Evolutionary conservation across 2,329 filamentous ascomycete genomes (phyloP).

Genomic region (Xylariaceae sp.): DNA sequence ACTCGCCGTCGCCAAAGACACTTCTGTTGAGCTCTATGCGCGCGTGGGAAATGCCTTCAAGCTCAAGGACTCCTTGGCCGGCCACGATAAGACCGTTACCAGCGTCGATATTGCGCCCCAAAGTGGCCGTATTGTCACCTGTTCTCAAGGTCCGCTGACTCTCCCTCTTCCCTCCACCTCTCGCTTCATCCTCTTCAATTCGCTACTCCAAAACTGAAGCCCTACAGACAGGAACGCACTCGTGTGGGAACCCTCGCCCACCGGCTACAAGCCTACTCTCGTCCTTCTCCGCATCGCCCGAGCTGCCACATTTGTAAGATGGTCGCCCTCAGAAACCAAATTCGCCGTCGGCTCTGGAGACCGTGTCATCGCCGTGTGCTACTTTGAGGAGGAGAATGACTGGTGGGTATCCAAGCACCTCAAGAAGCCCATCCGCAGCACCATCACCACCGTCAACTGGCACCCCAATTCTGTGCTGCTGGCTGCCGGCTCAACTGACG

Average conservation of each 20-base stretch:
- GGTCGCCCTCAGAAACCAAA: constrained; percentile 95
- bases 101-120: constrained; percentile 91
- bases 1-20: constrained; percentile 87
- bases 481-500: constrained; percentile 93
- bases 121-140: constrained; percentile 92
- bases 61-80: constrained; percentile 87
- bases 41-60: constrained; percentile 70
- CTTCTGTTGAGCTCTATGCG: constrained; percentile 82
- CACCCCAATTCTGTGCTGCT: constrained; percentile 96
- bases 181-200: neutral
- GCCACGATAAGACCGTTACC: constrained; percentile 95
- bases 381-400: constrained; percentile 98
- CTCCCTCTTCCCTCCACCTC: constrained; percentile 1
- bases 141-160: constrained; percentile 72
- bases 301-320: constrained; percentile 93
- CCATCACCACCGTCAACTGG: constrained; percentile 92
- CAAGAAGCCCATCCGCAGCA: constrained; percentile 98
- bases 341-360: constrained; percentile 97
- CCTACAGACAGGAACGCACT: constrained; percentile 85
- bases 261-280: constrained; percentile 93
- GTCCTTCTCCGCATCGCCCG: constrained; percentile 96
- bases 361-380: constrained; percentile 92
- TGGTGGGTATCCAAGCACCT: constrained; percentile 99
- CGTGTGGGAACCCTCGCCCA: constrained; percentile 92
- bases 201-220: constrained; percentile 1